These are phyloP conservation scores for Wickerhamiella spandovensis DNA, from an alignment of 805 yeast species.

Conservation along the genomic window DNA sequence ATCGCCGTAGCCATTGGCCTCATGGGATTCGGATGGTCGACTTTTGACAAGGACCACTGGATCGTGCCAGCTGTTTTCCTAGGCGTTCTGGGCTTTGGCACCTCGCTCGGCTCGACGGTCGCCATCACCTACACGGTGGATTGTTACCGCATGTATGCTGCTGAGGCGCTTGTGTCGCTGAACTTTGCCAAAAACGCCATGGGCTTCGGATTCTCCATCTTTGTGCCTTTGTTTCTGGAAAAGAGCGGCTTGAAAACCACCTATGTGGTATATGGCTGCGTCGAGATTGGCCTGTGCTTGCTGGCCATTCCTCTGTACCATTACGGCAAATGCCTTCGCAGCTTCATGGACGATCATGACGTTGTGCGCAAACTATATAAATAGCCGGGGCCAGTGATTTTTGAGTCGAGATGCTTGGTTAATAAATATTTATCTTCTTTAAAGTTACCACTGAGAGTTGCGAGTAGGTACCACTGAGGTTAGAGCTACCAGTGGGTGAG, in stretches of 20 bases:
- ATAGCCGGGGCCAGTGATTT: not conserved
- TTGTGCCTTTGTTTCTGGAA: constrained; percentile 36
- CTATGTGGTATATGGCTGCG: constrained; percentile 39
- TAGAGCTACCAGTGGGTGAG: no score
- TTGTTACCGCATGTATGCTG: constrained; percentile 42
- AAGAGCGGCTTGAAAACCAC: constrained; percentile 32
- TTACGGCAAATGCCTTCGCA: constrained; percentile 38
- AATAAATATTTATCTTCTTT: not conserved
- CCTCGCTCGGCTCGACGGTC: constrained; percentile 47
- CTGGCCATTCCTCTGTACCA: constrained; percentile 39
- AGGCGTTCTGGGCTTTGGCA: constrained; percentile 45
- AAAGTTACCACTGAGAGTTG: no score
- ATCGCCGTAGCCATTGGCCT: constrained; percentile 35
- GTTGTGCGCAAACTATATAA: constrained; percentile 29
- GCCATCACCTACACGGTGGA: constrained; percentile 49
- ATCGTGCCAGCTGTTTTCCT: constrained; percentile 44
- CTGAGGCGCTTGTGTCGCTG: constrained; percentile 44
- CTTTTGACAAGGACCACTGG: constrained; percentile 36
- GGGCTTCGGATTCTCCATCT: constrained; percentile 44
- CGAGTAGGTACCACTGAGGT: no score
- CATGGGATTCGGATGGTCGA: constrained; percentile 54
- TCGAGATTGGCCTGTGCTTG: constrained; percentile 36
- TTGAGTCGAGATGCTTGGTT: no score
- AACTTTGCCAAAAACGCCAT: constrained; percentile 41
- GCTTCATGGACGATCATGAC: constrained; percentile 39